A percentile compares a stretch with the other conserved stretches of the same genome.
Conservation (phyloP, 441 rosid genomes). For the Erodium texanum region DNA sequence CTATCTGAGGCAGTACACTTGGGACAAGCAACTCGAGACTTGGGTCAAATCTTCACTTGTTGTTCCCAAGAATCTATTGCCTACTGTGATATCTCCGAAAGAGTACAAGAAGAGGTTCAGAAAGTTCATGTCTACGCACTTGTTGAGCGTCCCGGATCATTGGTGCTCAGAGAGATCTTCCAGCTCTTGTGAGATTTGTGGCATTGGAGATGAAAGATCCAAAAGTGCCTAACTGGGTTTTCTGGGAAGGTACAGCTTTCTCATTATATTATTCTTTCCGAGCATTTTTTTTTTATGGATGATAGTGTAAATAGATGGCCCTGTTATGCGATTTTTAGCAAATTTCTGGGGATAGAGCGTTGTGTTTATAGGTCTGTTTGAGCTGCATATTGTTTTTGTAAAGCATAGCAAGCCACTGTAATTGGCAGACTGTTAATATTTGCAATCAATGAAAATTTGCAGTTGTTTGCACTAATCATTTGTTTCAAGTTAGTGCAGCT, state of each 20-base stretch:
- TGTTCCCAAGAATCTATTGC: conserved; percentile 66
- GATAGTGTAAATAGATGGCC: conserved; percentile 33
- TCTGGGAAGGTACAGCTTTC: too few relatives aligned
- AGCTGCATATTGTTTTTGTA: conserved; percentile 23
- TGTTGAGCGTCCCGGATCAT: too few relatives aligned
- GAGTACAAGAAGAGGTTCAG: conserved; percentile 47
- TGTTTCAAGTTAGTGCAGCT: neutral
- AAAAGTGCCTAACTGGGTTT: neutral
- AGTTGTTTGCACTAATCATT: neutral
- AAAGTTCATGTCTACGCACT: neutral
- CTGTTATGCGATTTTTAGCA: conserved; percentile 55
- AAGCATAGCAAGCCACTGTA: conserved; percentile 30
- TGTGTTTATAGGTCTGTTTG: conserved; percentile 14
- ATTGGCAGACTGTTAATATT: conserved; percentile 21
- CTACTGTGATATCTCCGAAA: conserved; percentile 81
- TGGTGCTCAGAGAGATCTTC: conserved; percentile 23
- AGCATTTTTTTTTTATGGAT: neutral
- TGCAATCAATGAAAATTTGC: conserved; percentile 21
- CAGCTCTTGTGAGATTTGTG: conserved; percentile 36
- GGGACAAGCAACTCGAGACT: conserved; percentile 38
- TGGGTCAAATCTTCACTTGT: conserved; percentile 91
- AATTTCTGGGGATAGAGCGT: conserved; percentile 40
- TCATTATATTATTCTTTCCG: neutral
- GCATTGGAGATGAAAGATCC: conserved; percentile 7
- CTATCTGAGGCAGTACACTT: conserved; percentile 81